Conservation (phyloP, 345 rosid species). For the Fremontodendron californicum region DNA sequence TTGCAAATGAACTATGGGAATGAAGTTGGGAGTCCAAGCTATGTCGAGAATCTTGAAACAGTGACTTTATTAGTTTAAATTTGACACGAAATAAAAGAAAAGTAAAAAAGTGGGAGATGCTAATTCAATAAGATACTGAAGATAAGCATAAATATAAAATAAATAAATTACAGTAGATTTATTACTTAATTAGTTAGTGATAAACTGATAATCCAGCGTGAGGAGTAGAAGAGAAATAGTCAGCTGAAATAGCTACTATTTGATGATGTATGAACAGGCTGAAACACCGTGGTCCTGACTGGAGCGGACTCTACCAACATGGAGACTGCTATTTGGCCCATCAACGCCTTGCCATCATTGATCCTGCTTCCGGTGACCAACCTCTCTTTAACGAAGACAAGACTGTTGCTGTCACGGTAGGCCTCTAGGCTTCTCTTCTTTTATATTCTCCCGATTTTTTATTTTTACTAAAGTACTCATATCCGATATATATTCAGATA, state of each 20-base stretch:
- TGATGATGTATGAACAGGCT: constrained; percentile 42
- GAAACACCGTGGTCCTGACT: constrained; percentile 98
- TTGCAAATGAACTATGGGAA: too few species aligned
- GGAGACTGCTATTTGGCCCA: constrained; percentile 73
- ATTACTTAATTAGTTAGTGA: neutral
- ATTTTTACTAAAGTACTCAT: too few species aligned
- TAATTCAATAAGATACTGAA: neutral
- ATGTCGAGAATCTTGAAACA: neutral
- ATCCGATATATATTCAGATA: too few species aligned
- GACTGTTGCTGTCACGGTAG: constrained; percentile 74
- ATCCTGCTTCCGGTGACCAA: constrained; percentile 94
- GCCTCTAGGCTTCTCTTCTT: neutral
- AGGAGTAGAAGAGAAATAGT: neutral
- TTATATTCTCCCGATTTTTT: neutral
- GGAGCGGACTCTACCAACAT: constrained; percentile 88
- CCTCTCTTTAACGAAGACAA: constrained; percentile 88
- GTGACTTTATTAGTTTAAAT: neutral
- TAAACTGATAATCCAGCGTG: too few species aligned
- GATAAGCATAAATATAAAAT: neutral
- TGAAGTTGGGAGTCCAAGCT: neutral
- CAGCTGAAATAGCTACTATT: neutral
- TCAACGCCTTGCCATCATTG: constrained; percentile 86
- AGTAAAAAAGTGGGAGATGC: neutral
- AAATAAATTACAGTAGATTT: neutral
- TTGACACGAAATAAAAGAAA: neutral